Base-by-base conservation (phyloP, 495 filamentous ascomycete genomes). In the Beverwykella pulmonaria region DNA sequence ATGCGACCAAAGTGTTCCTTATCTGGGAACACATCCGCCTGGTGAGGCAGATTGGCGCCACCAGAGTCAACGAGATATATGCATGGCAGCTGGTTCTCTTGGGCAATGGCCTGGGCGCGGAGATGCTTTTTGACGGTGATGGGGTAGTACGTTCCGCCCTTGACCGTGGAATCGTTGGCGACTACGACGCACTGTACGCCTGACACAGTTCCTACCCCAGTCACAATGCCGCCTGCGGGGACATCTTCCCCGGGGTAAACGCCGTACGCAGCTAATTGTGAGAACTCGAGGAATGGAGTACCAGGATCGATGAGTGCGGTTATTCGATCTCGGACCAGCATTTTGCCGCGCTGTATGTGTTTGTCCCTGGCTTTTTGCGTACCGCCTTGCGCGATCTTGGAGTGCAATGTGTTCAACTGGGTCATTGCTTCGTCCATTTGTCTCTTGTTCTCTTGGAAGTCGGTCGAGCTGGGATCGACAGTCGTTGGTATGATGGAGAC, bases 121-220 rank as follows among this genome's bases (percentile, higher is more conserved):
- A 98, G 82, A 78, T 98, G 95, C 79, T 98, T 98, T 81, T 97
- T 97, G 32, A 98, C 92, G 1, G 94, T 98, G 56, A 98, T 93
- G 0, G 94, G 94, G 76, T 92, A 98, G 79, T 98, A 98, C 1
- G 95, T 97, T 50, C 94, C 94, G n/a, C 95, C 94, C 79, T 98
- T 98, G 66, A 97, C 94, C 77, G 94, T 98, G 81, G 90, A 93
- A 74, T 98, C 94, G 72, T 98, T 98, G 26, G 92, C 94, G 50
- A 98, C 90, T 66, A 98, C 90, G 81, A 98, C 88, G 73, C 95
- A 97, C 20, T 86, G 88, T 7, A 96, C 92, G 0, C 95, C 94
- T 70, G 93, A 88, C 1, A 98, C 90, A 1, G 87, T 90, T 0
- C 95, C 94, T 57, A 98, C 87, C 0, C 94, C 94, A 0, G 94